Evolutionary conservation across 768 basidiomycete genomes (phyloP), one percentile per base, ranked within the genome.

Genomic region (Podaxis sp.): DNA sequence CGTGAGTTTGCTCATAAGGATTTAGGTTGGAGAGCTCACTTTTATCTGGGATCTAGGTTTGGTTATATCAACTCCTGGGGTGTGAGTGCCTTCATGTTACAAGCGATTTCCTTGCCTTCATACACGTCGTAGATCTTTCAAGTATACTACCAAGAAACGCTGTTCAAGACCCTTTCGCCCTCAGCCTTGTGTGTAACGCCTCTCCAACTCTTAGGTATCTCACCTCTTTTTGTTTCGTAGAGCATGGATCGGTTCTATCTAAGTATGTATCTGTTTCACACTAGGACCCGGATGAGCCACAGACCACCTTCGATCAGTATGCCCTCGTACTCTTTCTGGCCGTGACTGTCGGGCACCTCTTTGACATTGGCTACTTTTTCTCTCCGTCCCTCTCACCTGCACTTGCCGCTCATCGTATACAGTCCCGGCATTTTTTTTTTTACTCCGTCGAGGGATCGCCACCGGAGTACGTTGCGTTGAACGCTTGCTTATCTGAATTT

Each of bases 311-410:
- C 28, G 28, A 32, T 27, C 28, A 90, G 87, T 87, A 85, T 65
- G 76, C 86, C 10, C 76, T 88, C 0, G 72, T 83, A 6, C 88
- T 86, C 69, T 69, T 87, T 2, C 85, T 86, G 2, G 86, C 82
- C 11, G 71, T 91, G 5, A 36, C 35, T 16, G 28, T 51, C 25
- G 50, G 50, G 23, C 82, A 87, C 6, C 68, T 91, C 11, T 91
- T 91, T 69, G 90, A 92, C 69, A 67, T 89, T 48, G 90, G 90
- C 55, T 82, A 85, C 64, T 83, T 86, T 68, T 86, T 68, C 82
- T 66, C 79, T 1, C 79, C 87, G 3, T 75, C 82, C 27, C 63
- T 81, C 21, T 25, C 13, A 13, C 21, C 27, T 51, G 23, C 28
- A 51, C 72, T 87, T 14, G 70, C 78, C 1, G 85, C 83, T 1